A percentile compares a stretch with the other conserved stretches of the same genome.
These are phyloP conservation scores for Rugonectria rugulosa DNA, from an alignment of 2,329 filamentous ascomycete genomes.

Conservation along the genomic window DNA sequence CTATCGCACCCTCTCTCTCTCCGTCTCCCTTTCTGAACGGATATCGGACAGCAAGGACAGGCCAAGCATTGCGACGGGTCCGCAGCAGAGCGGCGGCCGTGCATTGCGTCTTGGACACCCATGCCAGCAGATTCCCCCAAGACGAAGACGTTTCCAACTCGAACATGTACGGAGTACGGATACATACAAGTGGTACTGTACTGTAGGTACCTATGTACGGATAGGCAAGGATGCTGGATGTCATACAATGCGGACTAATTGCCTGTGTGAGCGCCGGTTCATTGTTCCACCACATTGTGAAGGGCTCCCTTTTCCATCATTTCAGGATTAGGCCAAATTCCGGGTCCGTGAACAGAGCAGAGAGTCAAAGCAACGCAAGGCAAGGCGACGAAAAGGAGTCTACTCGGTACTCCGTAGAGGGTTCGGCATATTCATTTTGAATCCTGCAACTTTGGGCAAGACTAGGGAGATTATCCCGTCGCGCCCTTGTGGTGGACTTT, in stretches of 20 bases:
- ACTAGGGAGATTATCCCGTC: background rate
- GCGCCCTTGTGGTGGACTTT: background rate
- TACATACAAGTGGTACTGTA: too few relatives aligned
- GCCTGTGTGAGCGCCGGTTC: slow-evolving; percentile 2
- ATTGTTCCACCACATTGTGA: slow-evolving; percentile 30
- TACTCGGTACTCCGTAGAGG: too few relatives aligned
- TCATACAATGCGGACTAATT: slow-evolving; percentile 23
- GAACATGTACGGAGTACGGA: too few relatives aligned
- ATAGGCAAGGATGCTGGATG: slow-evolving; percentile 27
- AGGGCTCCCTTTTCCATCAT: slow-evolving; percentile 9
- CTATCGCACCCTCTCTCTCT: slow-evolving; percentile 12
- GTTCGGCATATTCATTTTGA: background rate
- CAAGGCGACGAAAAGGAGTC: background rate
- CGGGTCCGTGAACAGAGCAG: background rate
- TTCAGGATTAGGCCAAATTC: slow-evolving; percentile 13
- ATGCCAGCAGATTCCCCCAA: slow-evolving; percentile 30
- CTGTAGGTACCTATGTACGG: too few relatives aligned
- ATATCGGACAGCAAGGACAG: slow-evolving; percentile 23
- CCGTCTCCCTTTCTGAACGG: slow-evolving; percentile 1
- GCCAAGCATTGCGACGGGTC: slow-evolving; percentile 27
- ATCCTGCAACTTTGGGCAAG: slow-evolving; percentile 1
- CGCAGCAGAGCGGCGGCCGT: slow-evolving; percentile 27
- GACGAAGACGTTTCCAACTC: slow-evolving; percentile 14
- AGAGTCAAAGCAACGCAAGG: background rate
- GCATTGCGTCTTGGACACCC: slow-evolving; percentile 29